These are phyloP conservation scores for Claviceps capensis DNA, from an alignment of 2,329 filamentous ascomycete genomes.

Conservation along the genomic window DNA sequence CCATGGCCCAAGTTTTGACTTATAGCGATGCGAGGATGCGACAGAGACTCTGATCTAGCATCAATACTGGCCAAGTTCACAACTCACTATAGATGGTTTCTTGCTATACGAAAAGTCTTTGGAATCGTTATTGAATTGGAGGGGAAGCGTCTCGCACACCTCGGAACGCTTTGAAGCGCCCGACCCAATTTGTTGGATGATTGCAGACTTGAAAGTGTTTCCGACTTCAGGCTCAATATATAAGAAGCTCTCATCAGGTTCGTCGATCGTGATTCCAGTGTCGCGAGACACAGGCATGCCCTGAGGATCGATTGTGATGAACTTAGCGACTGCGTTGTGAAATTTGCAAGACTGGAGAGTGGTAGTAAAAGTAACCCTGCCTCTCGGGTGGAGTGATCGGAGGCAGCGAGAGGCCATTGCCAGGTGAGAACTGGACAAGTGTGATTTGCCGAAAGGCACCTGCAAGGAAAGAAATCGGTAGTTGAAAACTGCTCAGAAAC, in stretches of 20 bases:
- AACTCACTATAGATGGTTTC: not conserved
- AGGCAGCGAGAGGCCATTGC: not conserved
- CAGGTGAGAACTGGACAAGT: no score
- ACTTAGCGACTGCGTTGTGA: not conserved
- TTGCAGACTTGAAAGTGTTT: constrained; percentile 6
- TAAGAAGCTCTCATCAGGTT: constrained; percentile 5
- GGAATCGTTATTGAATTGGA: constrained; percentile 7
- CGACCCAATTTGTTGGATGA: constrained; percentile 5
- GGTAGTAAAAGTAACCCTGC: not conserved
- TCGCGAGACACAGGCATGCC: constrained; percentile 4
- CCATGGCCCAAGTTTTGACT: constrained; percentile 4
- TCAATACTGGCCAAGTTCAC: no score
- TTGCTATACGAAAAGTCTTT: constrained; percentile 4
- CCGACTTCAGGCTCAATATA: constrained; percentile 9
- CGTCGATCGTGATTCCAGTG: constrained; percentile 7
- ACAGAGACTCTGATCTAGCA: not conserved
- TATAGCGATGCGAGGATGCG: constrained; percentile 8
- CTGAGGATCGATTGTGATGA: constrained; percentile 1
- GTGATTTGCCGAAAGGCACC: no score
- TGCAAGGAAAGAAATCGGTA: no score
- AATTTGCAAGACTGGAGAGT: not conserved
- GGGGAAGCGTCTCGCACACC: constrained; percentile 2
- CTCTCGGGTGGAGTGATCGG: not conserved
- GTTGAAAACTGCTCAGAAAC: no score
- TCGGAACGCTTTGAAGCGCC: not conserved